Percentiles rank a stretch among this genome's conserved stretches.
phyloP scores from a whole-genome alignment of 2,329 filamentous ascomycete species.

The Fusarium brachygibbosum region DNA sequence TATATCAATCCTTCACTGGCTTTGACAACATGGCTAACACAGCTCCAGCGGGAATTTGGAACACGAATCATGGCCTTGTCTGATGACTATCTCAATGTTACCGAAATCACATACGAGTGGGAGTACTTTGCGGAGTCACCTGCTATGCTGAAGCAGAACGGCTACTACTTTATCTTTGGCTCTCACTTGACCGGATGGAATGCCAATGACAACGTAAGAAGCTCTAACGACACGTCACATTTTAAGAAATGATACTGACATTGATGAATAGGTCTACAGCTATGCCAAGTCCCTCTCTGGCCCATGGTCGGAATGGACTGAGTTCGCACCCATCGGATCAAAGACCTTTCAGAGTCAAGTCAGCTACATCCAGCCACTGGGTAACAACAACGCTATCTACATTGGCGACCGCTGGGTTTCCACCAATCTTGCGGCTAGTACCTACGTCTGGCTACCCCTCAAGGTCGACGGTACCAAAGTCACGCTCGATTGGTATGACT shows the following conservation, averaged over 20 bases:
- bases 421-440: slow-evolving; percentile 70
- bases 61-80: slow-evolving; percentile 70
- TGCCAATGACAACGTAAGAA: slow-evolving; percentile 71
- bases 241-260: not conserved
- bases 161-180: slow-evolving; percentile 75
- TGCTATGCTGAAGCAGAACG: slow-evolving; percentile 71
- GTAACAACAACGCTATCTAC: slow-evolving; percentile 64
- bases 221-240: fast-evolving
- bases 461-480: slow-evolving; percentile 65
- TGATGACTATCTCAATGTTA: slow-evolving; percentile 68
- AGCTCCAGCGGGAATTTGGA: slow-evolving; percentile 64
- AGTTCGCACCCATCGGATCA: slow-evolving; percentile 68
- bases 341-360: slow-evolving; percentile 73
- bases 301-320: slow-evolving; percentile 72
- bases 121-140: slow-evolving; percentile 70
- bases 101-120: slow-evolving; percentile 65
- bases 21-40: fast-evolving
- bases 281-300: slow-evolving; percentile 69
- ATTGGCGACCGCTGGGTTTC: slow-evolving; percentile 77
- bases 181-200: slow-evolving; percentile 69
- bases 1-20: not conserved
- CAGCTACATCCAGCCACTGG: slow-evolving; percentile 66
- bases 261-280: slow-evolving; percentile 60
- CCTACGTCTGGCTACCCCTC: slow-evolving; percentile 75
- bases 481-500: slow-evolving; percentile 64